Percentiles rank a stretch among this genome's conserved stretches.
These are phyloP conservation scores for Pistacia atlantica DNA, from an alignment of 345 rosid genomes.

Conservation along the genomic window DNA sequence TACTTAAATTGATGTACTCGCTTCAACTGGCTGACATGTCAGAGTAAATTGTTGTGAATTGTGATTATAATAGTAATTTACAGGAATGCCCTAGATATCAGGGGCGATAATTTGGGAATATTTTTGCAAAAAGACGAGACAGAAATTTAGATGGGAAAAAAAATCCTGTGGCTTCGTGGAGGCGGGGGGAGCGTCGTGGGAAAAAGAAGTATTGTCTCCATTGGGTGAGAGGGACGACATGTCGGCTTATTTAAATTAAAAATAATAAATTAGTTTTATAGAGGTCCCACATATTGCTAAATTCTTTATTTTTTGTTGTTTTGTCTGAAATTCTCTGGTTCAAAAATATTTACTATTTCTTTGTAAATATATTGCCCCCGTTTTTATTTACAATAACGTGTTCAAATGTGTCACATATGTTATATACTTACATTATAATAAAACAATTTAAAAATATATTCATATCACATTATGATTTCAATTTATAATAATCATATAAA, in stretches of 20 bases:
- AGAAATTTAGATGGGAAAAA: not conserved
- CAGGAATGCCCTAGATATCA: slow-evolving; percentile 2
- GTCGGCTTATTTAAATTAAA: not conserved
- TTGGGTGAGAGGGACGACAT: not conserved
- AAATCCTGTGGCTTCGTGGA: not conserved
- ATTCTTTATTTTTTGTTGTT: not conserved
- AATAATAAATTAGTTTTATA: not conserved
- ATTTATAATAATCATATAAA: no score
- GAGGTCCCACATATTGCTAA: not conserved
- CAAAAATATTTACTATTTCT: not conserved
- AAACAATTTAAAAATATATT: no score
- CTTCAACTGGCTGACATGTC: not conserved
- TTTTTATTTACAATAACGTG: no score
- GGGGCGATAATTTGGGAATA: not conserved
- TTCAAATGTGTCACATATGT: no score
- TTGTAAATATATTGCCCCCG: no score
- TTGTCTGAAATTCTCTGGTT: not conserved
- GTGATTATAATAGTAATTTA: not conserved
- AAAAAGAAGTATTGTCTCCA: not conserved
- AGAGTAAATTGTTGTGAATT: not conserved
- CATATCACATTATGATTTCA: no score
- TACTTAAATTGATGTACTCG: not conserved
- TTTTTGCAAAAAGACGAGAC: not conserved
- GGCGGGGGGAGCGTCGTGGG: not conserved
- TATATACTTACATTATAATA: no score